Evolutionary conservation across 2,329 filamentous ascomycete species (phyloP).

Genomic region (Huntiella moniliformis): DNA sequence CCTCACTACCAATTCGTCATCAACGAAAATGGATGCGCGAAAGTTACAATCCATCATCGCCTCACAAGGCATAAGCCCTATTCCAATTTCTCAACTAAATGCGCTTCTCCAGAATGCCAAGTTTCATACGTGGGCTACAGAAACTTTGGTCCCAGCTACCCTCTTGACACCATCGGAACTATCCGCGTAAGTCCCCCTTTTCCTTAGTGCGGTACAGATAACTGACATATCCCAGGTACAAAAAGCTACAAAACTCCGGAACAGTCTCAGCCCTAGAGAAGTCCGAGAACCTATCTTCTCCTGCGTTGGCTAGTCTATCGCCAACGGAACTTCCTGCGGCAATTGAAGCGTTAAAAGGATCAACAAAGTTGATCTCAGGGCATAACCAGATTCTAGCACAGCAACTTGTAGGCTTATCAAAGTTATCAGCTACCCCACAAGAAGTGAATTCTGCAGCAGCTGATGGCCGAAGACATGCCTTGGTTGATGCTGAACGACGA

Average conservation of each 20-base stretch:
- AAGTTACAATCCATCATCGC: too few relatives aligned
- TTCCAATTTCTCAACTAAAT: too few relatives aligned
- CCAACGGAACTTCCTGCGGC: slow-evolving; percentile 43
- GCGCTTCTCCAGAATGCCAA: too few relatives aligned
- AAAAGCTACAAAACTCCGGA: slow-evolving; percentile 28
- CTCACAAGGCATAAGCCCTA: too few relatives aligned
- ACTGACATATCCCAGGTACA: slow-evolving; percentile 24
- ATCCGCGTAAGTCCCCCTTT: slow-evolving; percentile 23
- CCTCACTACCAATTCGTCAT: too few relatives aligned
- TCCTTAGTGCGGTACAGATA: background rate
- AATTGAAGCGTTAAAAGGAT: slow-evolving; percentile 43
- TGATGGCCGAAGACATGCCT: too few relatives aligned
- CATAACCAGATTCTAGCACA: slow-evolving; percentile 42
- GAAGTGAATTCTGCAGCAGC: too few relatives aligned
- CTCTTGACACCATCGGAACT: slow-evolving; percentile 36
- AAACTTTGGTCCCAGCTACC: slow-evolving; percentile 30
- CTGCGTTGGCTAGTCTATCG: slow-evolving; percentile 28
- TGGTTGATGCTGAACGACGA: too few relatives aligned
- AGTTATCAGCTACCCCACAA: slow-evolving; percentile 15
- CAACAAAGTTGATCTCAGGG: slow-evolving; percentile 43
- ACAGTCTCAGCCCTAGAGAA: slow-evolving; percentile 27
- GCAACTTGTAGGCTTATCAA: slow-evolving; percentile 41
- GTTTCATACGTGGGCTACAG: slow-evolving; percentile 24
- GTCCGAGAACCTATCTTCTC: slow-evolving; percentile 24
- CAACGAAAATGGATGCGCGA: too few relatives aligned